Conservation (phyloP, 169 alveolate genomes). For the Eimeria acervulina region DNA sequence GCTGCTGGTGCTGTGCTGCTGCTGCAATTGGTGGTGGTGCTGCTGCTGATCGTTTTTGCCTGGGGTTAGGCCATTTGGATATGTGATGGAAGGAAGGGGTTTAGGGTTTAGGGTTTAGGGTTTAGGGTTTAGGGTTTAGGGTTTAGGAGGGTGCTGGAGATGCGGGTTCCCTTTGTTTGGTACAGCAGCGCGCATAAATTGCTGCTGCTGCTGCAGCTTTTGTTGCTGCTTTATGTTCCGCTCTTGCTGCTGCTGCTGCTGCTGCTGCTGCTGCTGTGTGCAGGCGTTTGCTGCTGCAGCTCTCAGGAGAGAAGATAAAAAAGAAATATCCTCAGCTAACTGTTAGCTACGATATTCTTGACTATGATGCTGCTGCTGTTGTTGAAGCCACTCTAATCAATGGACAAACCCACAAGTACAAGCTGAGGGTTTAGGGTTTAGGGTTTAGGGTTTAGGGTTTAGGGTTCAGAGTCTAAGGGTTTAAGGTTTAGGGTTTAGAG, state of each 20-base stretch:
- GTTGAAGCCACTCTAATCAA: neutral
- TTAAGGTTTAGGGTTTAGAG: too few relatives aligned
- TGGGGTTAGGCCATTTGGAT: too few relatives aligned
- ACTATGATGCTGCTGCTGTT: neutral
- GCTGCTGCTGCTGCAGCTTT: slow-evolving; percentile 9
- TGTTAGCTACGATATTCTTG: neutral
- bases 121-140: too few relatives aligned
- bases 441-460: neutral
- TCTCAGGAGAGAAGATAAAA: neutral
- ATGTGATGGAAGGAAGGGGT: too few relatives aligned
- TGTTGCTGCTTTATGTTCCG: neutral
- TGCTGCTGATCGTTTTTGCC: neutral
- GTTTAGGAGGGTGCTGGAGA: too few relatives aligned
- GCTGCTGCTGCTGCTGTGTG: too few relatives aligned
- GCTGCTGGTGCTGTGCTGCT: neutral
- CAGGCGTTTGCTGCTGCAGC: neutral
- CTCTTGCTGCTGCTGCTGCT: neutral
- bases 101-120: too few relatives aligned
- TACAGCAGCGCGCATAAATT: too few relatives aligned
- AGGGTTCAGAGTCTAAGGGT: too few relatives aligned
- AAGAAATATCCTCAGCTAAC: neutral
- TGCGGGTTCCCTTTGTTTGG: too few relatives aligned
- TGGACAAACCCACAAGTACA: neutral
- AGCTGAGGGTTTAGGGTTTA: neutral
- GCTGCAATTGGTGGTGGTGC: neutral